These are phyloP conservation scores for Didymosphaeria variabile DNA, from an alignment of 2,329 filamentous ascomycete genomes.

Conservation along the genomic window DNA sequence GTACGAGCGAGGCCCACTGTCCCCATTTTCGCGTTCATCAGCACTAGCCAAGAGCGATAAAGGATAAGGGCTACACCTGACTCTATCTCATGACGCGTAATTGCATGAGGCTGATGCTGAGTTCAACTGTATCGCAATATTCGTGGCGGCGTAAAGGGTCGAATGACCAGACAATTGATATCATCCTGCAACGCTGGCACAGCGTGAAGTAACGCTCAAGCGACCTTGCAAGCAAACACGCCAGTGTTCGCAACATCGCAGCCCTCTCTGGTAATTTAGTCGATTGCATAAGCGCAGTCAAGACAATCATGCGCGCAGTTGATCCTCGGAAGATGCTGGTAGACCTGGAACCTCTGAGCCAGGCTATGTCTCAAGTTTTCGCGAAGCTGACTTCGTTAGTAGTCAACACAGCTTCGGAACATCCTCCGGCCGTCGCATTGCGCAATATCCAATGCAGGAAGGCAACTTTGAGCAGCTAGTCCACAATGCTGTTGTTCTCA, in stretches of 20 bases:
- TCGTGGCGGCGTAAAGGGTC: background rate
- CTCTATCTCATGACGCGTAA: background rate
- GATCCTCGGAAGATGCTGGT: background rate
- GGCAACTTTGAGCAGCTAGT: slow-evolving; percentile 53
- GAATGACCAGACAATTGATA: too few relatives aligned
- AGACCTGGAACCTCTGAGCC: background rate
- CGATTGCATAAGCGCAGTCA: background rate
- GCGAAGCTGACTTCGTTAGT: slow-evolving; percentile 55
- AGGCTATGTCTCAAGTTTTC: slow-evolving; percentile 54
- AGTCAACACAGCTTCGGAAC: slow-evolving; percentile 27
- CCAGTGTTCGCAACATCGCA: too few relatives aligned
- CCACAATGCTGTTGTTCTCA: slow-evolving; percentile 40
- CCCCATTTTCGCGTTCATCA: too few relatives aligned
- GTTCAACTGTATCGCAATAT: background rate
- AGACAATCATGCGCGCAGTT: background rate
- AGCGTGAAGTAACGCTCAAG: too few relatives aligned
- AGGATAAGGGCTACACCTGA: too few relatives aligned
- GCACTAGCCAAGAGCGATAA: too few relatives aligned
- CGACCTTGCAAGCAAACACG: too few relatives aligned
- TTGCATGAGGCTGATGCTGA: background rate
- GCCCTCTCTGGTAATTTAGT: too few relatives aligned
- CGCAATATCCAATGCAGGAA: slow-evolving; percentile 37
- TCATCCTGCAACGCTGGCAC: too few relatives aligned
- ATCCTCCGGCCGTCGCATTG: slow-evolving; percentile 26
- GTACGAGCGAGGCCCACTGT: too few relatives aligned